Conservation (phyloP, 768 basidiomycete genomes). For the Tylopilus subfusipes region DNA sequence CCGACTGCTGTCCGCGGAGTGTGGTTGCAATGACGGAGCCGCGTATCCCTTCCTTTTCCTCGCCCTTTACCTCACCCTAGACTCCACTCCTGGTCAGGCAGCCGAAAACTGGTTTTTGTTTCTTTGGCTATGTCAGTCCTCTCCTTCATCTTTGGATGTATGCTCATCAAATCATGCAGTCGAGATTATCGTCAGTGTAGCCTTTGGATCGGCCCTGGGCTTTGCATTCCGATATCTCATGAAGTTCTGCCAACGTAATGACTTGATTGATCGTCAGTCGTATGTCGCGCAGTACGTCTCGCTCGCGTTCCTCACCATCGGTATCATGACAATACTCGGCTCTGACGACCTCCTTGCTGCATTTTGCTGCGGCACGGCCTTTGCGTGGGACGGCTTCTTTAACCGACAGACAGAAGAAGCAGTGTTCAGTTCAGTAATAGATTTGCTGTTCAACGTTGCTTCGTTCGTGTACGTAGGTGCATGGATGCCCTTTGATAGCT, state of each 20-base stretch:
- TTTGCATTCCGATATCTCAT: slow-evolving; percentile 82
- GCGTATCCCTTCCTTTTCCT: slow-evolving; percentile 94
- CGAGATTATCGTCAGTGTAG: slow-evolving; percentile 70
- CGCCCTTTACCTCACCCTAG: slow-evolving; percentile 81
- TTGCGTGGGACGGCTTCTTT: slow-evolving; percentile 96
- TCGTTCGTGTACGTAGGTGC: slow-evolving; percentile 96
- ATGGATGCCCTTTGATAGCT: slow-evolving; percentile 91
- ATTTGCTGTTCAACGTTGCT: slow-evolving; percentile 92
- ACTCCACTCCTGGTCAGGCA: slow-evolving; percentile 56
- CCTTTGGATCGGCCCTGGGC: slow-evolving; percentile 74
- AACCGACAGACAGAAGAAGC: slow-evolving; percentile 92
- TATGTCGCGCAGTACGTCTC: slow-evolving; percentile 92
- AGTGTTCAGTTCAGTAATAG: slow-evolving; percentile 94
- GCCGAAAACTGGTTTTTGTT: slow-evolving; percentile 84
- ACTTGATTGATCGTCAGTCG: slow-evolving; percentile 90
- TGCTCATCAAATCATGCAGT: slow-evolving; percentile 42
- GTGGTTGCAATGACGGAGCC: slow-evolving; percentile 95
- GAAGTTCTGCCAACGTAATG: slow-evolving; percentile 85
- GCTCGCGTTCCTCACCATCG: slow-evolving; percentile 80
- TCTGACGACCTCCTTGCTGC: slow-evolving; percentile 93
- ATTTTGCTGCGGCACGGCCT: slow-evolving; percentile 92
- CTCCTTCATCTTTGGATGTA: background rate
- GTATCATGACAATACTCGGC: slow-evolving; percentile 79
- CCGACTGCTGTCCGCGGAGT: slow-evolving; percentile 66
- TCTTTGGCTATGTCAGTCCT: slow-evolving; percentile 76